A percentile compares a stretch with the other conserved stretches of the same genome.
phyloP scores from a whole-genome alignment of 176 grass and related monocot species.

The Cenchrus fungigraminus region DNA sequence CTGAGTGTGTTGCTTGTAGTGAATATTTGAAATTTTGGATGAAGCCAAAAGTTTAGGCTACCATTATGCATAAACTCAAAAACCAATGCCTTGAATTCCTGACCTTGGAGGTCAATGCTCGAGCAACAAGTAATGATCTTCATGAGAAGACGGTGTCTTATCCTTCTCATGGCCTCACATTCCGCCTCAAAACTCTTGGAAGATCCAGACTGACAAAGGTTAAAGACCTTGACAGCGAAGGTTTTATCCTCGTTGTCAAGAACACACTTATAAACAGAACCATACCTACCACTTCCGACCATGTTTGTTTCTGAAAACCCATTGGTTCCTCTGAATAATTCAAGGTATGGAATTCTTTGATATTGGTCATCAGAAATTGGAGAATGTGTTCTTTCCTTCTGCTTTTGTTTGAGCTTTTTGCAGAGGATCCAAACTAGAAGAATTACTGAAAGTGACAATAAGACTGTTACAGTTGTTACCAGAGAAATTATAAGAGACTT shows the following conservation, averaged over 20 bases:
- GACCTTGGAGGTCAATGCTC: conserved; percentile 34
- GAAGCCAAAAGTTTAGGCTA: conserved; percentile 35
- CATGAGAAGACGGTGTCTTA: conserved; percentile 35
- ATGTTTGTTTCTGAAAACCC: conserved; percentile 27
- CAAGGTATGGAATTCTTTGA: conserved; percentile 16
- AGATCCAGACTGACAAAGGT: conserved; percentile 13
- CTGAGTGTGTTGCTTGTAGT: background rate
- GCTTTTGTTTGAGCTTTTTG: background rate
- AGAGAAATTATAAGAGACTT: background rate
- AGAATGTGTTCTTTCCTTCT: background rate
- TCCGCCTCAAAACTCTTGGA: conserved; percentile 40
- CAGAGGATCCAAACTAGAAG: background rate
- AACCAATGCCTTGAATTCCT: conserved; percentile 46
- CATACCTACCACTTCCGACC: conserved; percentile 23
- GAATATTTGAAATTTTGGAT: background rate
- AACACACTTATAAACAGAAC: conserved; percentile 32
- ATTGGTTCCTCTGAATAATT: conserved; percentile 5
- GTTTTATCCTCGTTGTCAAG: background rate
- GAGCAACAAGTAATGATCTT: conserved; percentile 46
- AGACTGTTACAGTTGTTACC: background rate
- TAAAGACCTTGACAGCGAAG: conserved; percentile 38
- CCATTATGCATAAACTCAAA: conserved; percentile 39
- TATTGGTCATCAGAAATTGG: background rate
- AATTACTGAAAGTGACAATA: background rate
- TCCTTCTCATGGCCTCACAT: conserved; percentile 35